Conservation (phyloP, 768 basidiomycete species). For the Boletus reticuloceps region DNA sequence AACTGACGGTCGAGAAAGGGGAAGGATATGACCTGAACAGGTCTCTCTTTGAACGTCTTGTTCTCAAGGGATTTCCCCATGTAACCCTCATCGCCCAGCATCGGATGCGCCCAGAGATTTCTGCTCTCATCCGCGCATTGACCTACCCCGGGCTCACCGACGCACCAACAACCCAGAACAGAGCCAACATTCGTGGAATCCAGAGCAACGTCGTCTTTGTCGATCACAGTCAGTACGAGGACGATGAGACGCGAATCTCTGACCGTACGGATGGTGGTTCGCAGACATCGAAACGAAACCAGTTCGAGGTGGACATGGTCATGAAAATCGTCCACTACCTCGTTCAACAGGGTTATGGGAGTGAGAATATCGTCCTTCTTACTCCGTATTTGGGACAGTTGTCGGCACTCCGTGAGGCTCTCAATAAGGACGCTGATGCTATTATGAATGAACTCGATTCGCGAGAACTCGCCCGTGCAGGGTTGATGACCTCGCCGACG, state of each 20-base stretch:
- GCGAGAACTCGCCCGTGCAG: conserved; percentile 54
- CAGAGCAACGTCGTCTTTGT: conserved; percentile 61
- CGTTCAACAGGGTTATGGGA: conserved; percentile 64
- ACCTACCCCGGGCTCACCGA: conserved; percentile 67
- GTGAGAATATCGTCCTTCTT: conserved; percentile 57
- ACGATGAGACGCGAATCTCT: conserved; percentile 36
- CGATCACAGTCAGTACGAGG: conserved; percentile 55
- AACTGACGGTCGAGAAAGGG: conserved; percentile 63
- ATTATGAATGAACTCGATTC: conserved; percentile 63
- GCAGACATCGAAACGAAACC: conserved; percentile 59
- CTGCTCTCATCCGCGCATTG: conserved; percentile 53
- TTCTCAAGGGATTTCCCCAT: conserved; percentile 62
- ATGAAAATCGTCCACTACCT: conserved; percentile 65
- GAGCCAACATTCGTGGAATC: conserved; percentile 53
- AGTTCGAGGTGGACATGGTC: conserved; percentile 59
- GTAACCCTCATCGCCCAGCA: conserved; percentile 55
- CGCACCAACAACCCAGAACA: conserved; percentile 45
- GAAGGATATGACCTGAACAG: conserved; percentile 66
- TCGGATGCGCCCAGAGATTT: conserved; percentile 76
- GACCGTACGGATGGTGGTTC: conserved; percentile 48
- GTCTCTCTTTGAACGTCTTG: conserved; percentile 68
- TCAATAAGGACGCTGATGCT: conserved; percentile 52
- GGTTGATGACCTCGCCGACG: conserved; percentile 41
- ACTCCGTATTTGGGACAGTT: conserved; percentile 73
- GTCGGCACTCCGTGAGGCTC: conserved; percentile 42